Evolutionary conservation across 2,329 filamentous ascomycete genomes (phyloP).

Genomic region (Macrophomina pseudophaseolina): DNA sequence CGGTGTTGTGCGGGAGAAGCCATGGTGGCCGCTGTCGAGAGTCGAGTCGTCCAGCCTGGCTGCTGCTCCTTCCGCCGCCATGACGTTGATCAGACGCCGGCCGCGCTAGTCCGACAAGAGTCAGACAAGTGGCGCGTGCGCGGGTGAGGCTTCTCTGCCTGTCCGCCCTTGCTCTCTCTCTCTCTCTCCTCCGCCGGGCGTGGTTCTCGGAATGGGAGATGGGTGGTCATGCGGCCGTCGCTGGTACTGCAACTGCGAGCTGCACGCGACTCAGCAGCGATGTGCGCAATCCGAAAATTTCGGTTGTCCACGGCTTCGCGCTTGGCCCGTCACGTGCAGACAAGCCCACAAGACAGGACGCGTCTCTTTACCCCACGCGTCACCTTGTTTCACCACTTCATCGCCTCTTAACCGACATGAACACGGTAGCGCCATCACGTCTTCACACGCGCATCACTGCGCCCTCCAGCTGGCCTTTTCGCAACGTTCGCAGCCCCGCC

Average conservation of each 20-base stretch:
- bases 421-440: too few species aligned
- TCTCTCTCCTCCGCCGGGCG: too few species aligned
- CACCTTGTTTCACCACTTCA: slow-evolving; percentile 9
- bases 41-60: background rate
- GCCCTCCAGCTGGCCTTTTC: too few species aligned
- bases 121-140: slow-evolving; percentile 11
- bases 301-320: background rate
- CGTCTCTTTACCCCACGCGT: background rate
- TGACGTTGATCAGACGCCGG: slow-evolving; percentile 10
- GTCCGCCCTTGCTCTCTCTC: background rate
- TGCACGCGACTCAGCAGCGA: background rate
- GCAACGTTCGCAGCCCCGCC: too few species aligned
- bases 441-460: too few species aligned
- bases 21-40: slow-evolving; percentile 5
- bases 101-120: slow-evolving; percentile 5
- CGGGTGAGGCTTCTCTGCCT: too few species aligned
- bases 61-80: background rate
- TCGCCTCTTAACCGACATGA: background rate
- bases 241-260: too few species aligned
- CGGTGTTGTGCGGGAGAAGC: background rate
- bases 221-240: background rate
- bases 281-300: background rate
- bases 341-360: background rate
- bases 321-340: background rate
- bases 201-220: background rate